A percentile compares a stretch with the other conserved stretches of the same genome.
These are phyloP conservation scores for Suillus weaverae DNA, from an alignment of 768 basidiomycete species.

Conservation along the genomic window DNA sequence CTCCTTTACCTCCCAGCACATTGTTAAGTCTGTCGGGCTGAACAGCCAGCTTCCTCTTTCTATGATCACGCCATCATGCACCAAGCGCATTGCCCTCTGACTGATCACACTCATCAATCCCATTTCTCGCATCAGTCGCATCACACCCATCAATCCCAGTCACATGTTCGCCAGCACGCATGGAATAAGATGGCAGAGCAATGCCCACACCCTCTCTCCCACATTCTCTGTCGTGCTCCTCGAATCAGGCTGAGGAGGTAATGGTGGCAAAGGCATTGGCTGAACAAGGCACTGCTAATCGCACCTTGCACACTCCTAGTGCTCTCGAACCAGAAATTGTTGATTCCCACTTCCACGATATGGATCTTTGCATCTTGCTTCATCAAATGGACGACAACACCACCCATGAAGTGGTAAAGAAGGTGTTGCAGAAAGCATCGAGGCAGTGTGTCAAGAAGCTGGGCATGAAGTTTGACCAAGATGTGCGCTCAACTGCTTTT, in stretches of 20 bases:
- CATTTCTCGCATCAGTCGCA: conserved; percentile 27
- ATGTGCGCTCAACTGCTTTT: conserved; percentile 42
- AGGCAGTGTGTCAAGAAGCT: conserved; percentile 75
- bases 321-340: conserved; percentile 65
- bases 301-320: conserved; percentile 61
- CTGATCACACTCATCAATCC: conserved; percentile 34
- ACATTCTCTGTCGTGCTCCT: conserved; percentile 51
- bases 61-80: conserved; percentile 30
- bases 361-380: conserved; percentile 74
- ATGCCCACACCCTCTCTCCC: conserved; percentile 59
- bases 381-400: conserved; percentile 65
- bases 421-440: conserved; percentile 76
- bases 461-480: conserved; percentile 77
- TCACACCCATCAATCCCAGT: conserved; percentile 33
- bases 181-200: conserved; percentile 33
- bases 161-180: conserved; percentile 27
- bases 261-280: conserved; percentile 61
- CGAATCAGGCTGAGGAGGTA: conserved; percentile 59
- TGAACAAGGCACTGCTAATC: conserved; percentile 46
- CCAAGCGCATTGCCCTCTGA: conserved; percentile 36
- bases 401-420: conserved; percentile 77
- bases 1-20: conserved; percentile 57
- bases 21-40: conserved; percentile 33
- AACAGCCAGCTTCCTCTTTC: conserved; percentile 28
- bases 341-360: conserved; percentile 73